phyloP scores from a whole-genome alignment of 805 yeast genomes.

The Scheffersomyces ergatensis region DNA sequence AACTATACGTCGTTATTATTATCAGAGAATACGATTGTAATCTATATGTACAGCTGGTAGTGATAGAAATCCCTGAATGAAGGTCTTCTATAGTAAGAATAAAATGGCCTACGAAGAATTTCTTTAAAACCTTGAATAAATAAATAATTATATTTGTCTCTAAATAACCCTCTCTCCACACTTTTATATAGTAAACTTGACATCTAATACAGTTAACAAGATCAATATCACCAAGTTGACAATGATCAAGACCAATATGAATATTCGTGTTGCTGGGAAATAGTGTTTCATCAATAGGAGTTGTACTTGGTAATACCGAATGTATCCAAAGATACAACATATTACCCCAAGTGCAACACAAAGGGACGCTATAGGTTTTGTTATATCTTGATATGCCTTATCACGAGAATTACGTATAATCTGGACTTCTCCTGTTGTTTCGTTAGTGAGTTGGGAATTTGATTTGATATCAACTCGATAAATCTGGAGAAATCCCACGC shows the following conservation, averaged over 20 bases:
- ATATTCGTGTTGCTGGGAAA: conserved; percentile 23
- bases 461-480: conserved; percentile 15
- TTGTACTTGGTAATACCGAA: conserved; percentile 26
- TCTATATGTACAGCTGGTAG: too few species aligned
- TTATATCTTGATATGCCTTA: background rate
- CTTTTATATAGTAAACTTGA: conserved; percentile 8
- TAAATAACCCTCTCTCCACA: too few species aligned
- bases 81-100: too few species aligned
- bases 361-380: conserved; percentile 14
- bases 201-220: conserved; percentile 16
- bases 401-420: background rate
- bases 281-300: conserved; percentile 13
- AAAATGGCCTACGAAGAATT: too few species aligned
- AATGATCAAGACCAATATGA: conserved; percentile 14
- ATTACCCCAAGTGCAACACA: conserved; percentile 14
- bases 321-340: conserved; percentile 17
- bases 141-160: too few species aligned
- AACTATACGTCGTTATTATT: too few species aligned
- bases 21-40: too few species aligned
- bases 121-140: too few species aligned
- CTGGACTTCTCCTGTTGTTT: background rate
- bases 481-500: conserved; percentile 22
- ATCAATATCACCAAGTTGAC: conserved; percentile 16
- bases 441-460: conserved; percentile 4
- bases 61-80: too few species aligned